Evolutionary conservation across 306 rosid genomes (phyloP), one percentile per base, ranked within the genome.

Genomic region (Cercis canadensis): DNA sequence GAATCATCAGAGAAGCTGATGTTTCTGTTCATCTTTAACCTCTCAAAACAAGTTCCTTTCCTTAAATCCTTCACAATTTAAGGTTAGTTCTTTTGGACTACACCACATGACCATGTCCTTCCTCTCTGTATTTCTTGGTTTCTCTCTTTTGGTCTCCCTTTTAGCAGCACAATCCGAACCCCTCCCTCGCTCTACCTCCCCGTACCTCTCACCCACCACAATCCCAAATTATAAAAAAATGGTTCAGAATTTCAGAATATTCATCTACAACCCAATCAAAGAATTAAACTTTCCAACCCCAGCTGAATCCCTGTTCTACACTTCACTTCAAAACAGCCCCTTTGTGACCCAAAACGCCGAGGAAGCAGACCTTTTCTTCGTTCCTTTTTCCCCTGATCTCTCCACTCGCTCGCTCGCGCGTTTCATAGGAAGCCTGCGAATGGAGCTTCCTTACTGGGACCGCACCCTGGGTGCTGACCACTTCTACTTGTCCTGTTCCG

Each of bases 401-500:
- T 51, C 88, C 69, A 12, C 72, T 29, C 92, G 90, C 66, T 67
- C 89, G 3, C 40, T 88, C 40, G 57, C 77, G n/a, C 87, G 93
- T 62, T 33, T 69, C 53, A 7, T 89, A 40, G 52, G 82, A 37
- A 50, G 50, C 45, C 39, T 87, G 34, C 87, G 84, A 4, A 40
- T 8, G 0, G 82, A 73, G 0, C 50, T 66, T 21, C 93, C 97
- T 0, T 87, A 74, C 82, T 92, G 97, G 97, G 85, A 89, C 57
- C 87, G 90, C 13, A 65, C 96, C n/a, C 92, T 92, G 47, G 97
- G 97, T 1, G 89, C 93, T 3, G 97, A 92, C 75, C 97, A 92
- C 65, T 83, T 89, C 63, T 89, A 56, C 81, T 61, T 89, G 41
- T 87, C 97, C 0, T 77, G 87, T 49, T 34, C 43, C 11, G 92